These are phyloP conservation scores for Craterostigma plantagineum DNA, from an alignment of 257 asterid species.

Conservation along the genomic window DNA sequence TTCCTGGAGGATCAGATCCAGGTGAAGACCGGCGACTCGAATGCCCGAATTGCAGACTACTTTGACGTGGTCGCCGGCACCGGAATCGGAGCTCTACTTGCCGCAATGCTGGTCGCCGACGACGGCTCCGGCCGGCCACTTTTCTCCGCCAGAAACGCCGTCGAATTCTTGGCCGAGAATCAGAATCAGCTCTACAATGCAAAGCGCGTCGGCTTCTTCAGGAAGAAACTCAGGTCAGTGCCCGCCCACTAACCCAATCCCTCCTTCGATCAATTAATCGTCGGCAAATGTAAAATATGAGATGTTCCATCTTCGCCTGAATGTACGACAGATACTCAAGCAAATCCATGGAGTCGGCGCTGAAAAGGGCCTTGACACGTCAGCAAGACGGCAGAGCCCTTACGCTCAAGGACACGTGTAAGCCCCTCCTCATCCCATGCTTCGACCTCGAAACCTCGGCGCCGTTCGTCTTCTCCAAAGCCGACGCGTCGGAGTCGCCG, in stretches of 20 bases:
- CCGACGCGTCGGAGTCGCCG: constrained; percentile 69
- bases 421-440: constrained; percentile 78
- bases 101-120: constrained; percentile 65
- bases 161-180: constrained; percentile 28
- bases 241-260: no score
- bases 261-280: no score
- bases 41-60: constrained; percentile 57
- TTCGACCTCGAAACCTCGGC: constrained; percentile 70
- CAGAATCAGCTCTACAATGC: constrained; percentile 26
- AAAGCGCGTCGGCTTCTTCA: constrained; percentile 25
- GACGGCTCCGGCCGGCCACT: constrained; percentile 64
- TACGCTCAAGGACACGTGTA: constrained; percentile 71
- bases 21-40: constrained; percentile 41
- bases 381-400: constrained; percentile 36
- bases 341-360: constrained; percentile 39
- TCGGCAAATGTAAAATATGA: no score
- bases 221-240: constrained; percentile 19
- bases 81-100: constrained; percentile 77
- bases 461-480: constrained; percentile 90
- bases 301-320: no score
- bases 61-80: constrained; percentile 79
- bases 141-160: constrained; percentile 48
- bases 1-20: constrained; percentile 81
- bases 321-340: constrained; percentile 16
- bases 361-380: constrained; percentile 37